These are phyloP conservation scores for Aspergillus diversus DNA, from an alignment of 495 filamentous ascomycete genomes.

Conservation along the genomic window DNA sequence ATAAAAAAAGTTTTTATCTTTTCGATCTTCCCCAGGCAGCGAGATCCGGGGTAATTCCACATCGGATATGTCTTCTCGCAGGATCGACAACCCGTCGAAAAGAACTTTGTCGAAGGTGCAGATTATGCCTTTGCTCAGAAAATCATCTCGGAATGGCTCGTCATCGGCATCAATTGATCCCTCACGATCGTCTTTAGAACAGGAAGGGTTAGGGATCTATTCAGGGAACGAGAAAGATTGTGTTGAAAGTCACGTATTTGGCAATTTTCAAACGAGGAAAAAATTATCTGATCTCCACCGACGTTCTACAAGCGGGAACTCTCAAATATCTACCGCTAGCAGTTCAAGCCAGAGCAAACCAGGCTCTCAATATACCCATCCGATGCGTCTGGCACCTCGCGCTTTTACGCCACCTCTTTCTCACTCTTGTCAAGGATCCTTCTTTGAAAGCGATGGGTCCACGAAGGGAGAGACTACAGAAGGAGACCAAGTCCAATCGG, in stretches of 20 bases:
- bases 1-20: neutral
- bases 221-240: constrained; percentile 47
- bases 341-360: constrained; percentile 54
- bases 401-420: constrained; percentile 58
- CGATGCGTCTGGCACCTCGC: constrained; percentile 62
- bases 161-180: constrained; percentile 52
- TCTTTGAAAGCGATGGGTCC: constrained; percentile 50
- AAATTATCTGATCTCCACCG: constrained; percentile 47
- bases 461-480: constrained; percentile 37
- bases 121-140: constrained; percentile 62
- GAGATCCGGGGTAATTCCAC: constrained; percentile 14
- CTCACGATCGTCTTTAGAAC: constrained; percentile 58
- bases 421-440: constrained; percentile 55
- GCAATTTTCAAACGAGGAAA: constrained; percentile 32
- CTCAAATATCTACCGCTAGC: constrained; percentile 54
- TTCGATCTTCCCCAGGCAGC: neutral
- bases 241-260: constrained; percentile 36
- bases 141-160: constrained; percentile 53
- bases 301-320: constrained; percentile 60
- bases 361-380: constrained; percentile 58
- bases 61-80: constrained; percentile 23
- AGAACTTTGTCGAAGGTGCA: constrained; percentile 42
- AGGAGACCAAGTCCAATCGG: constrained; percentile 28
- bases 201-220: constrained; percentile 60
- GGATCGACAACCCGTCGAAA: constrained; percentile 28